These are phyloP conservation scores for Moesziomyces sp. DNA, from an alignment of 1,284 basidiomycete species.

Conservation along the genomic window DNA sequence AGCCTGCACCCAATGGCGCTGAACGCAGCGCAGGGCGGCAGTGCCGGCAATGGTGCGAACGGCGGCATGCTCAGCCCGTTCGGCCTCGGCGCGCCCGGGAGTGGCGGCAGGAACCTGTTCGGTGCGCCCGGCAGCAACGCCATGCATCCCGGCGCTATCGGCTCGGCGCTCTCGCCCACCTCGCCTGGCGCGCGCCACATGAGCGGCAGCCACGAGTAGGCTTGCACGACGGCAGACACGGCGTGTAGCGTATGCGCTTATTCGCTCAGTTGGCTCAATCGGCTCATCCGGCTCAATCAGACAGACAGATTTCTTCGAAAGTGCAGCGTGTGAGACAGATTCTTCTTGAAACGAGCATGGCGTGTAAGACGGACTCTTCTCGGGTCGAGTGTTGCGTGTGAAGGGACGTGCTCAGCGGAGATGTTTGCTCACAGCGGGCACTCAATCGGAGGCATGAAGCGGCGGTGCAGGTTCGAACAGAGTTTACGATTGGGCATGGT, in stretches of 20 bases:
- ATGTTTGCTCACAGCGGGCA: too few relatives aligned
- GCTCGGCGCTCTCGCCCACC: constrained; percentile 41
- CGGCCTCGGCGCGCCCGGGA: constrained; percentile 33
- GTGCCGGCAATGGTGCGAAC: constrained; percentile 7
- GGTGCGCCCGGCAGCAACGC: constrained; percentile 38
- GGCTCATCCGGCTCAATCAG: not conserved
- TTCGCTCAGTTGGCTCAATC: too few relatives aligned
- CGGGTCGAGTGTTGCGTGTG: too few relatives aligned
- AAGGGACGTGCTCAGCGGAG: too few relatives aligned
- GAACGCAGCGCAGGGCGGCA: constrained; percentile 5
- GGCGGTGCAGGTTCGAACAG: too few relatives aligned
- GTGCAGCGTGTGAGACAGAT: too few relatives aligned
- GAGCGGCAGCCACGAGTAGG: constrained; percentile 33
- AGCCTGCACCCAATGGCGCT: constrained; percentile 21
- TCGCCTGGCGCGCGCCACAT: constrained; percentile 34
- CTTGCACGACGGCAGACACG: too few relatives aligned
- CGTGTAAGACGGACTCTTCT: too few relatives aligned
- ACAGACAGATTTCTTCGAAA: constrained; percentile 14
- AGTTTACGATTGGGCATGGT: too few relatives aligned
- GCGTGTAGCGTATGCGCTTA: too few relatives aligned
- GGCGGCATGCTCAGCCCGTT: constrained; percentile 34
- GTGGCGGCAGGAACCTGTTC: constrained; percentile 35
- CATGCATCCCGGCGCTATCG: constrained; percentile 40
- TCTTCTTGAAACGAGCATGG: too few relatives aligned
- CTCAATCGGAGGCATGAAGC: too few relatives aligned